Percentiles rank a stretch among this genome's conserved stretches.
Evolutionary conservation across 257 asterid genomes (phyloP).

Genomic region (Salvia splendens): DNA sequence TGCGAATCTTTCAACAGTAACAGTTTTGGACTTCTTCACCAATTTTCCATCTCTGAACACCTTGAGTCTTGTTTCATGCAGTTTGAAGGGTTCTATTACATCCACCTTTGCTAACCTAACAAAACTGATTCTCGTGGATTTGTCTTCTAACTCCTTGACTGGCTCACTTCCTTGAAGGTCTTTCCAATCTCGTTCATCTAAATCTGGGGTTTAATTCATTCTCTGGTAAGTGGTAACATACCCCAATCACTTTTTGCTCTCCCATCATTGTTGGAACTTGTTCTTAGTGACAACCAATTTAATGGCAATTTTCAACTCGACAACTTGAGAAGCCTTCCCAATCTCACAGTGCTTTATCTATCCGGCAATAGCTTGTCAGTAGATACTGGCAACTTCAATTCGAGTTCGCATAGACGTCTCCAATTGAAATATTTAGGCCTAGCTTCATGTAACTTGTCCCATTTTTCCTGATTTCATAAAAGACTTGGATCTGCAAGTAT

Average conservation of each 20-base stretch:
- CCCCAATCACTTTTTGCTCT: conserved; percentile 36
- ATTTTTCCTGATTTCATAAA: too few species aligned
- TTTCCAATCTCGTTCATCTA: neutral
- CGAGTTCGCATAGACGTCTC: too few species aligned
- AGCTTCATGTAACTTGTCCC: too few species aligned
- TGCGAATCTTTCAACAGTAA: too few species aligned
- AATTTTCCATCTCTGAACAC: too few species aligned
- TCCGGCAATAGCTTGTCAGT: too few species aligned
- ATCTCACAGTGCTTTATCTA: neutral
- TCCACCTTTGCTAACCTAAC: neutral
- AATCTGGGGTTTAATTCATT: neutral
- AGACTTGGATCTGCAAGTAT: too few species aligned
- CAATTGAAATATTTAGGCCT: too few species aligned
- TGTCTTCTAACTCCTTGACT: neutral
- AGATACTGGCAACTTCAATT: too few species aligned
- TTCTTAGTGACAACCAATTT: conserved; percentile 35
- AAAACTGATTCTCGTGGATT: too few species aligned
- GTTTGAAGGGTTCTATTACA: neutral
- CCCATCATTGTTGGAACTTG: conserved; percentile 30
- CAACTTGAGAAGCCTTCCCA: neutral
- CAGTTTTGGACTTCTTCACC: too few species aligned
- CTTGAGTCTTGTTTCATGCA: too few species aligned
- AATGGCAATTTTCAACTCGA: conserved; percentile 19
- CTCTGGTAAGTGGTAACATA: conserved; percentile 32
- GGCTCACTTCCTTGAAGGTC: neutral